Evolutionary conservation across 164 flowering plant species (phyloP).

Genomic region (Malania oleifera): DNA sequence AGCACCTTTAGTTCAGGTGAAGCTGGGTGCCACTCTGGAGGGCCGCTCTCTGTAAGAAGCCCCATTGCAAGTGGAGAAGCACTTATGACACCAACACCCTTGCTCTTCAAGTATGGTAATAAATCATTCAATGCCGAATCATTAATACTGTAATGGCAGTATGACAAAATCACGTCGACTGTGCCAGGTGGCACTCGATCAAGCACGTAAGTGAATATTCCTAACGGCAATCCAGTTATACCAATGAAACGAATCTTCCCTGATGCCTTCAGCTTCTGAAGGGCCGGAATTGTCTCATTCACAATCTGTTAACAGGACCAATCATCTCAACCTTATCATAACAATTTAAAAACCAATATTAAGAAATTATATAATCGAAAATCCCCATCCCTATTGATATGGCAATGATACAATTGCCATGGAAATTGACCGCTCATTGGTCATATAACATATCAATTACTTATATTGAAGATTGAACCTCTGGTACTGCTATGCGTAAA

Average conservation of each 20-base stretch:
- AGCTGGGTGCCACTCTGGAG: conserved; percentile 99
- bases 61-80: conserved; percentile 98
- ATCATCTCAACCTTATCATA: conserved; percentile 8
- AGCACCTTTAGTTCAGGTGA: conserved; percentile 77
- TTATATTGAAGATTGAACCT: no score
- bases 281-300: conserved; percentile 89
- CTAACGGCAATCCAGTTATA: conserved; percentile 89
- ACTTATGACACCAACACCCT: conserved; percentile 80
- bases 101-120: conserved; percentile 86
- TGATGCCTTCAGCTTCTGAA: conserved; percentile 69
- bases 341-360: neutral
- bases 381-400: no score
- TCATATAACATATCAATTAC: no score
- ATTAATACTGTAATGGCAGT: conserved; percentile 84
- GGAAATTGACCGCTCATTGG: no score
- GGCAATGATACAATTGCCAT: no score
- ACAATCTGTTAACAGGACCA: conserved; percentile 50
- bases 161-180: conserved; percentile 82
- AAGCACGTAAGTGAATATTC: conserved; percentile 68
- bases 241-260: conserved; percentile 87
- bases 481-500: no score
- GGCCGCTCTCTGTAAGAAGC: conserved; percentile 86
- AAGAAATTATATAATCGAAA: no score
- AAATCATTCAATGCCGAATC: conserved; percentile 76
- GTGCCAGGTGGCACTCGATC: conserved; percentile 90